Evolutionary conservation across 2,329 filamentous ascomycete genomes (phyloP), one percentile per base, ranked within the genome.

Genomic region (Diaporthe citrichinensis): DNA sequence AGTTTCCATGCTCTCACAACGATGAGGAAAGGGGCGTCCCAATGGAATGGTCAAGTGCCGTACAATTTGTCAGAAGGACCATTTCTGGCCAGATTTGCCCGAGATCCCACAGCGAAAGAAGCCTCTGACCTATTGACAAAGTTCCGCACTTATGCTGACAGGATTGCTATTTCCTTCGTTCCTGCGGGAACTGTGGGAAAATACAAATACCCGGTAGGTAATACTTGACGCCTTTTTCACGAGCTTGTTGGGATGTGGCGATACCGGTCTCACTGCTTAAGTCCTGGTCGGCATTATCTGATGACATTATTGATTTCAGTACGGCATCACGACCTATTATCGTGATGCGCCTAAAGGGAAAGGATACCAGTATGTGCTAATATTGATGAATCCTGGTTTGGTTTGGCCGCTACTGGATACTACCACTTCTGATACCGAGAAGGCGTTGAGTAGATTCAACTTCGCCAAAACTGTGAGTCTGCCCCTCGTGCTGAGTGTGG

Each of bases 391-490:
- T 39, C 65, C 49, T 12, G 65, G 46, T 2, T 2, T 69, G 34
- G 12, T 55, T 23, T 41, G 49, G 49, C 65, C 65, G 1, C 31
- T 69, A n/a, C 23, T 69, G 34, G 65, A 69, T 14, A 69, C 8
- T 10, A 55, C 20, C 7, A 28, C 34, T 4, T 39, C 65, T 7
- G 8, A n/a, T 8, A 25, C n/a, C 17, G 46, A 69, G 46, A 69
- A 69, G 34, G 65, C 34, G 17, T 23, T 53, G 23, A 12, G 20
- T 31, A 25, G 65, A 14, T 69, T 69, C n/a, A 55, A 39, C 5
- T 41, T 69, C 6, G 17, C 65, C 31, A 68, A 69, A 25, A 69
- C 46, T 55, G 65, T 69, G 34, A 41, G 65, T 55, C 25, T 28
- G 8, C n/a, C 14, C 4, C 34, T 39, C 14, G 14, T 17, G 14